These are phyloP conservation scores for Echinosphaeria canescens DNA, from an alignment of 2,329 filamentous ascomycete genomes.

Conservation along the genomic window DNA sequence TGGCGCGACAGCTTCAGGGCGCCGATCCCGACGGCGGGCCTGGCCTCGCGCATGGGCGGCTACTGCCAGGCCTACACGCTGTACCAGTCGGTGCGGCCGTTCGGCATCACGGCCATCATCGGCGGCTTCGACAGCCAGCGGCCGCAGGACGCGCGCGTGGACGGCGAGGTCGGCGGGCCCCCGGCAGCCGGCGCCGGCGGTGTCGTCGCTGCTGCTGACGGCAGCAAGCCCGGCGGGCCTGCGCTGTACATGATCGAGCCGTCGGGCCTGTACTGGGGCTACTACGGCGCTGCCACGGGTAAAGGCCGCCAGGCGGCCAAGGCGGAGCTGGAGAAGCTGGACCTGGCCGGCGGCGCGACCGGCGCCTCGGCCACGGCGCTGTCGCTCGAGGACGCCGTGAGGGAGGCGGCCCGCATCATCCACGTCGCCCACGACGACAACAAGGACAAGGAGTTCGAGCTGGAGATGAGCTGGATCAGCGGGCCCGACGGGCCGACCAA, in stretches of 20 bases:
- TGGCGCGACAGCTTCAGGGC: conserved; percentile 93
- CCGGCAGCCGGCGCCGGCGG: conserved; percentile 65
- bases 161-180: conserved; percentile 73
- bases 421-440: conserved; percentile 96
- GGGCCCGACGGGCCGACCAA: conserved; percentile 67
- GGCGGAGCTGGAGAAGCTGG: conserved; percentile 94
- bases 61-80: conserved; percentile 97
- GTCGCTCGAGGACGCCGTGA: conserved; percentile 70
- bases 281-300: conserved; percentile 93
- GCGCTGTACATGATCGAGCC: conserved; percentile 99
- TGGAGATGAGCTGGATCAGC: conserved; percentile 99
- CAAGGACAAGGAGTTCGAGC: conserved; percentile 98
- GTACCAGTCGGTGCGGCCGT: conserved; percentile 90
- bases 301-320: conserved; percentile 95
- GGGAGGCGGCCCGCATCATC: conserved; percentile 93
- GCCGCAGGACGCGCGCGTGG: conserved; percentile 64
- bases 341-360: conserved; percentile 33
- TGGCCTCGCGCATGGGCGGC: conserved; percentile 82
- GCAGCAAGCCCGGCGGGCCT: conserved; percentile 67
- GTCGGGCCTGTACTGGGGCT: conserved; percentile 93
- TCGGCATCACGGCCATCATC: conserved; percentile 88
- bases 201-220: conserved; percentile 40
- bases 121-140: conserved; percentile 63
- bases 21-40: conserved; percentile 71
- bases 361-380: conserved; percentile 48